These are phyloP conservation scores for Tolypocladium endophyticum DNA, from an alignment of 2,329 filamentous ascomycete species.

Conservation along the genomic window DNA sequence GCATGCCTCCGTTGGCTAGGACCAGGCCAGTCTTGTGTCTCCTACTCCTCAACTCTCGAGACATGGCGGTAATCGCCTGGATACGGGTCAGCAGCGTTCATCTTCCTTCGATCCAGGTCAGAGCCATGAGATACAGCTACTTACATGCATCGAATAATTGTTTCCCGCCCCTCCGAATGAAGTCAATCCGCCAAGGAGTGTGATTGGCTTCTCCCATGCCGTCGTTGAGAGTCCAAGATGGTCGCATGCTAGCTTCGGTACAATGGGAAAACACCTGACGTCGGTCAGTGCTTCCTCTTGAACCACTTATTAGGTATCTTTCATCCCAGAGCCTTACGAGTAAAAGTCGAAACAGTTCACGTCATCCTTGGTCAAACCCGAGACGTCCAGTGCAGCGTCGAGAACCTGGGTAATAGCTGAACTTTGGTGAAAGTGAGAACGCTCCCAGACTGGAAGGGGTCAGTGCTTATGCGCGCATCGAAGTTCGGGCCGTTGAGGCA, in stretches of 20 bases:
- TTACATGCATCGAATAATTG: slow-evolving; percentile 59
- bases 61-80: slow-evolving; percentile 40
- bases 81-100: neutral
- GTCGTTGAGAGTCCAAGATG: slow-evolving; percentile 44
- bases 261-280: slow-evolving; percentile 56
- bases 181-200: slow-evolving; percentile 54
- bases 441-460: slow-evolving; percentile 43
- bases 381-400: slow-evolving; percentile 38
- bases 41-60: slow-evolving; percentile 36
- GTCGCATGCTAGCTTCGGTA: slow-evolving; percentile 53
- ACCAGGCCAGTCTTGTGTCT: slow-evolving; percentile 41
- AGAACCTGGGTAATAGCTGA: slow-evolving; percentile 48
- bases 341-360: slow-evolving; percentile 56
- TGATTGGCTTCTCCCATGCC: slow-evolving; percentile 39
- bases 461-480: neutral
- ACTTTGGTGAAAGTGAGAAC: slow-evolving; percentile 46
- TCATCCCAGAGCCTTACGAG: slow-evolving; percentile 26
- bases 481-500: too few species aligned
- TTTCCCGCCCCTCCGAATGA: slow-evolving; percentile 62
- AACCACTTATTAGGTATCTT: neutral
- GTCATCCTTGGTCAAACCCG: slow-evolving; percentile 34
- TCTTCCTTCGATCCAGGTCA: neutral
- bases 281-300: neutral
- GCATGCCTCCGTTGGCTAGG: slow-evolving; percentile 53
- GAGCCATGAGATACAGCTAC: slow-evolving; percentile 2